A percentile compares a stretch with the other conserved stretches of the same genome.
Evolutionary conservation across 2,329 filamentous ascomycete genomes (phyloP).

Genomic region (Fusarium incarnatum): DNA sequence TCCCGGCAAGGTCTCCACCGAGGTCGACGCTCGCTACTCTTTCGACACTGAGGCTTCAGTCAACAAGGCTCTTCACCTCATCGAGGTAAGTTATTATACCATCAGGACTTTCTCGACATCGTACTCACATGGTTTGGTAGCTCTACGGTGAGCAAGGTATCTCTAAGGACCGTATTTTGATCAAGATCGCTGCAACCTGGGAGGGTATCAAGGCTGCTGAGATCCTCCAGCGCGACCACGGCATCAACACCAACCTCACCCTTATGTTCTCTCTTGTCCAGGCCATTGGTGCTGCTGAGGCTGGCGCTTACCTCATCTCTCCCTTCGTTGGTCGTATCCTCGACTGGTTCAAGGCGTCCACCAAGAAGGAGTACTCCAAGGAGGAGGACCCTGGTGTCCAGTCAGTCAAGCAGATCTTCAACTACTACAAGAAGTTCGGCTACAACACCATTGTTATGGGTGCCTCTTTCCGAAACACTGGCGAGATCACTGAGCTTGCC

Average conservation of each 20-base stretch:
- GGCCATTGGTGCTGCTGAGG: conserved; percentile 96
- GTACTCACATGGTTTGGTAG: conserved; percentile 58
- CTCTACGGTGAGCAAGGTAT: conserved; percentile 95
- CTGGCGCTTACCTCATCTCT: conserved; percentile 95
- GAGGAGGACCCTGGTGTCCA: conserved; percentile 96
- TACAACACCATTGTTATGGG: conserved; percentile 99
- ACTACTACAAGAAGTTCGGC: conserved; percentile 99
- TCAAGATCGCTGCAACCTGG: conserved; percentile 99
- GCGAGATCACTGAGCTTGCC: conserved; percentile 98
- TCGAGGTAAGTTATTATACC: conserved; percentile 73
- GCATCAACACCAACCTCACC: conserved; percentile 98
- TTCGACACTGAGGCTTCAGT: conserved; percentile 95
- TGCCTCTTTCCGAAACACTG: conserved; percentile 94
- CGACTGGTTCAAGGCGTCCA: conserved; percentile 98
- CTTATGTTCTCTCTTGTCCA: conserved; percentile 97
- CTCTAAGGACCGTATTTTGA: conserved; percentile 92
- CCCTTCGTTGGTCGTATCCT: conserved; percentile 99
- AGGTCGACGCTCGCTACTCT: conserved; percentile 95
- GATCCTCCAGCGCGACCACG: conserved; percentile 95
- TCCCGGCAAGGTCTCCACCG: conserved; percentile 97
- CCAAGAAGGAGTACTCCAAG: conserved; percentile 92
- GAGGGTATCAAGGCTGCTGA: conserved; percentile 99
- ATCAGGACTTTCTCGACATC: conserved; percentile 16
- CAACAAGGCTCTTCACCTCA: conserved; percentile 96
- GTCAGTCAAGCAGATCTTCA: conserved; percentile 93